Conservation (phyloP, 345 rosid species). For the Excoecaria cochinchinensis region DNA sequence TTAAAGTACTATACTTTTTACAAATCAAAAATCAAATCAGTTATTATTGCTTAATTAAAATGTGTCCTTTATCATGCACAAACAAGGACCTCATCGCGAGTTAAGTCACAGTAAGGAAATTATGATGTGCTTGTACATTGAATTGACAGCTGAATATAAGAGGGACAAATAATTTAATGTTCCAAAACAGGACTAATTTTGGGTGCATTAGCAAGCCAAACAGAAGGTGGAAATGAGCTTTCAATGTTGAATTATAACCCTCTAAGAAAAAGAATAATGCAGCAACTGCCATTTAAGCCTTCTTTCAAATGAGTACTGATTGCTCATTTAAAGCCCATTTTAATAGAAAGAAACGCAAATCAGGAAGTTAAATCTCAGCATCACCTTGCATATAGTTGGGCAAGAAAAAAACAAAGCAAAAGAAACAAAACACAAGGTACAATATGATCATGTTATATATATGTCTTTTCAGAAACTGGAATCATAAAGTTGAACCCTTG, state of each 20-base stretch:
- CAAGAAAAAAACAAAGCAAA: slow-evolving; percentile 10
- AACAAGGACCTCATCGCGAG: slow-evolving; percentile 1
- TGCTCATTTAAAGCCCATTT: not conserved
- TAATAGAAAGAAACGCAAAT: not conserved
- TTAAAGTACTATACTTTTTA: not conserved
- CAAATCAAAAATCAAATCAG: not conserved
- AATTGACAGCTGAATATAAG: not conserved
- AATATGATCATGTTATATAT: not conserved
- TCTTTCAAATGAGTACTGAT: not conserved
- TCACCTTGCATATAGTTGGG: slow-evolving; percentile 7
- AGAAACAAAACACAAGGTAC: not conserved
- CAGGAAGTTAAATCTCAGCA: not conserved
- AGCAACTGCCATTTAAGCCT: not conserved
- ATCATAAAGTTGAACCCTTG: not conserved
- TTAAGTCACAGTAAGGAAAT: not conserved
- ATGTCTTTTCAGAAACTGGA: not conserved
- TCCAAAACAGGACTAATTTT: not conserved
- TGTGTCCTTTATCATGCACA: not conserved
- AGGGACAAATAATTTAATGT: not conserved
- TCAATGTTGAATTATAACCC: not conserved
- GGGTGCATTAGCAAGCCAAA: not conserved
- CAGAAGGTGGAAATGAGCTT: no score
- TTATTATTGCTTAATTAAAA: not conserved
- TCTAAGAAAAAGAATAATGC: not conserved
- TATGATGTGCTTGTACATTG: slow-evolving; percentile 2